Conservation (phyloP, 2,329 filamentous ascomycete genomes). For the Ophiostoma sp. region DNA sequence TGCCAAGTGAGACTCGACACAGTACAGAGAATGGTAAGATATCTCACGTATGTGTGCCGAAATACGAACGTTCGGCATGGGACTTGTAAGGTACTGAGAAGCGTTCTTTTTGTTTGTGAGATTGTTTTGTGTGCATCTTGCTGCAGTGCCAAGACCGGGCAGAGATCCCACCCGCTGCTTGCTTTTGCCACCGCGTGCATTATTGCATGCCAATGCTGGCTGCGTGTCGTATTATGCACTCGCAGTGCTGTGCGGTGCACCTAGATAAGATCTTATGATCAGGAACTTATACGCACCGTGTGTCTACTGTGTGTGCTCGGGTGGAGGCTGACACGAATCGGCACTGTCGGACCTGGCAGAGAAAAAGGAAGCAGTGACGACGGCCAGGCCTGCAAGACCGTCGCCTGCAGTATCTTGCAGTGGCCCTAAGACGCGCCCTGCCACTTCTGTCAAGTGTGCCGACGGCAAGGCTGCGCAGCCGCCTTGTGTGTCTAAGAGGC, state of each 20-base stretch:
- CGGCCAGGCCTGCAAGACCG: not conserved
- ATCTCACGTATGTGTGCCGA: too few species aligned
- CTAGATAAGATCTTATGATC: too few species aligned
- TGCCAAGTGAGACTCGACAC: not conserved
- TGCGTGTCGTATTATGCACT: not conserved
- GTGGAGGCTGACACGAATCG: not conserved
- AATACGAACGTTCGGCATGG: too few species aligned
- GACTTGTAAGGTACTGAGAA: not conserved
- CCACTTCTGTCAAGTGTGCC: not conserved
- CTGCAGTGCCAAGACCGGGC: not conserved
- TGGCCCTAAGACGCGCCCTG: not conserved
- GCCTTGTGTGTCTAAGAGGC: not conserved
- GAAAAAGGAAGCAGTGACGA: not conserved
- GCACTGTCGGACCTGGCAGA: constrained; percentile 4
- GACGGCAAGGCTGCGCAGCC: not conserved
- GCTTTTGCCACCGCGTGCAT: not conserved
- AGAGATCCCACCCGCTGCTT: not conserved
- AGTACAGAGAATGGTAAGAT: not conserved
- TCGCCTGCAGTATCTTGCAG: not conserved
- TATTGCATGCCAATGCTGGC: not conserved
- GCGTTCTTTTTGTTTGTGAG: not conserved
- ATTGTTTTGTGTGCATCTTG: not conserved
- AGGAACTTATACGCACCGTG: not conserved
- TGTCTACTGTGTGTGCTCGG: not conserved
- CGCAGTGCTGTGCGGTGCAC: not conserved